Base-by-base conservation (phyloP, 768 basidiomycete genomes). In the Guyanaporus albipodus region DNA sequence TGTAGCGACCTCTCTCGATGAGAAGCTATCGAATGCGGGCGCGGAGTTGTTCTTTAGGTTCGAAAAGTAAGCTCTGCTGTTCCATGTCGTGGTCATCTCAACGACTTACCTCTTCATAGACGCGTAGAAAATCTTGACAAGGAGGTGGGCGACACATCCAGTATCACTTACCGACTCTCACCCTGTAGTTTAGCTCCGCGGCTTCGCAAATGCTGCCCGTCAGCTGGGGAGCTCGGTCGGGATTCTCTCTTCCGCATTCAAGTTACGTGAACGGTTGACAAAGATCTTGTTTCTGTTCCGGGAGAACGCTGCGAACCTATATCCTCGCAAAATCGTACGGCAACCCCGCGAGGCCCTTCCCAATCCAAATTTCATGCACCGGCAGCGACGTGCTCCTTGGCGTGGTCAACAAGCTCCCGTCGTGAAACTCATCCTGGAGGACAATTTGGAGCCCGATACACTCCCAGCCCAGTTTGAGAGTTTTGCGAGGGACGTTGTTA, bases 181-280 rank as follows among this genome's bases (percentile, higher is more conserved):
- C 43, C 21, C 37, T 19, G 48, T 2, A 14, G n/a, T n/a, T 37
- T 42, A 77, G 73, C 71, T 79, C 9, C 70, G 76, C 8, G 75
- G 74, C 57, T 79, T 78, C 51, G 72, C 74, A 22, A 78, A 78
- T 19, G 76, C 78, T 8, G 75, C 77, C 17, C 75, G 78, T 15
- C 78, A 78, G 44, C 61, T 79, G 1, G 77, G 79, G 4, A 76
- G 75, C 44, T 79, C 77, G 0, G 76, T 80, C 28, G 78, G 78
- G 7, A 75, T 79, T 31, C 64, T 79, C 11, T 79, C 76, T 8
- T 80, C 79, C 9, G 73, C 77, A 1, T 77, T 72, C 57, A 70
- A 72, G 46, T 62, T 79, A 19, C 72, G 78, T 5, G 70, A 78
- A 42, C 74, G 78, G 9, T 66, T 80, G 23, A 68, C 73, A 5